phyloP scores from a whole-genome alignment of 2,329 filamentous ascomycete species.

The Chrysoporthe deuterocubensis region DNA sequence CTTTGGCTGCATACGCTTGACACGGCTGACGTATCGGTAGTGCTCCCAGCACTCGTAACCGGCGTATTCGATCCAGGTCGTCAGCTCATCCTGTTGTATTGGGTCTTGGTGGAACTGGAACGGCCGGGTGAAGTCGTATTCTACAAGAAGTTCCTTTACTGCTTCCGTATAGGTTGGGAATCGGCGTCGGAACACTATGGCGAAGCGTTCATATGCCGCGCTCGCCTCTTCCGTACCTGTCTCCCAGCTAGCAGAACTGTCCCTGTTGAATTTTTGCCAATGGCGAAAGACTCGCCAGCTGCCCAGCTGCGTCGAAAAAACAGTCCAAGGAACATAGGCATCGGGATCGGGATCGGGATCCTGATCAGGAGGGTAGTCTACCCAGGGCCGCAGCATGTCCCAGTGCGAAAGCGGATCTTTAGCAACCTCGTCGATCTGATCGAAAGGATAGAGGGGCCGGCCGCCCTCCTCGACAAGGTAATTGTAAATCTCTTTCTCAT shows the following conservation, averaged over 20 bases:
- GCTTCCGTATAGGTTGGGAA: constrained; percentile 32
- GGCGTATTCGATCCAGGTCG: constrained; percentile 47
- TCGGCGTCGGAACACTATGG: neutral
- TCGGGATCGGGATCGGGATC: too few species aligned
- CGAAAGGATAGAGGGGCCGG: neutral
- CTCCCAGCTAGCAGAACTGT: too few species aligned
- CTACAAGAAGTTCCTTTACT: constrained; percentile 35
- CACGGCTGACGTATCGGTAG: neutral
- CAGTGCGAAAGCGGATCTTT: constrained; percentile 5
- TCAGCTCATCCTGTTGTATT: constrained; percentile 38
- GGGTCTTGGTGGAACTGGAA: constrained; percentile 39
- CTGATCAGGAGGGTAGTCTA: neutral
- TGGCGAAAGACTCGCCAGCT: too few species aligned
- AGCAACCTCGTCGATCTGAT: neutral
- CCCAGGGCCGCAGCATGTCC: constrained; percentile 13
- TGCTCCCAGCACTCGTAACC: constrained; percentile 33
- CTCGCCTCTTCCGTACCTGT: too few species aligned
- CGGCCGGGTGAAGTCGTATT: constrained; percentile 36
- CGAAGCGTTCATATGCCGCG: too few species aligned
- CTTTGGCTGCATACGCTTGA: too few species aligned
- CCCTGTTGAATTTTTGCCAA: too few species aligned
- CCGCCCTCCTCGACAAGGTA: too few species aligned
- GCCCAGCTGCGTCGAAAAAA: too few species aligned
- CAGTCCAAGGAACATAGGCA: too few species aligned
- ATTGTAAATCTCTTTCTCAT: too few species aligned